Base-by-base conservation (phyloP, 2,329 filamentous ascomycete genomes). In the Penicillium sp. region DNA sequence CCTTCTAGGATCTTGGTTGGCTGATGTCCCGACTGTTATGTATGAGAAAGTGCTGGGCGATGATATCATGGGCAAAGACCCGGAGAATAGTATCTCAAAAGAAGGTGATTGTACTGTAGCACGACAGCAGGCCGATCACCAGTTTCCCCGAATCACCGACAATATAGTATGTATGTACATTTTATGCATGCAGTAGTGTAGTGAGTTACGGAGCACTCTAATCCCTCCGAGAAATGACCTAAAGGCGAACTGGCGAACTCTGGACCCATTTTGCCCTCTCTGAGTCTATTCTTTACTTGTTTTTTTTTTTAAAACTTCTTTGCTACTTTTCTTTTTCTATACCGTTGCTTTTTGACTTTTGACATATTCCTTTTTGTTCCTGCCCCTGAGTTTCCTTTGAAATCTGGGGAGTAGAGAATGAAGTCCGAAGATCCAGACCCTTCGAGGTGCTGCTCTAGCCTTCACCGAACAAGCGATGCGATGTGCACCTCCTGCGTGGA, bases 51-150 rank as follows among this genome's bases (percentile, higher is more conserved):
- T 24, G 22, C 12, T 44, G 28, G 30, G 13, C 15, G 10, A 55
- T 59, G 58, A 42, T 56, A 60, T 51, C 51, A 60, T 60, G 22
- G 7, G 28, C 12, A 5, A 37, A 22, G n/a, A 28, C 19, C 17
- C 13, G 3, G 40, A 6, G n/a, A 22, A 30, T 6, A 49, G 42
- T 49, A 19, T 17, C n/a, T 22, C 30, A 15, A 6, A 6, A 22
- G 28, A 22, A 33, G 17, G 30, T n/a, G n/a, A 51, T 35, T 51
- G 28, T 33, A 12, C 30, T 33, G 30, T 51, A 51, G 49, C 49
- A 51, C 49, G n/a, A 22, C 30, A 51, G 49, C 9, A 30, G 30
- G 15, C n/a, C n/a, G 6, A 9, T n/a, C 12, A 22, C 30, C 6
- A 35, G 30, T 51, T 24, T 15, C 49, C 28, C n/a, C 47, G 10